phyloP scores from a whole-genome alignment of 179 eudicot species.

The Beta corolliflora region DNA sequence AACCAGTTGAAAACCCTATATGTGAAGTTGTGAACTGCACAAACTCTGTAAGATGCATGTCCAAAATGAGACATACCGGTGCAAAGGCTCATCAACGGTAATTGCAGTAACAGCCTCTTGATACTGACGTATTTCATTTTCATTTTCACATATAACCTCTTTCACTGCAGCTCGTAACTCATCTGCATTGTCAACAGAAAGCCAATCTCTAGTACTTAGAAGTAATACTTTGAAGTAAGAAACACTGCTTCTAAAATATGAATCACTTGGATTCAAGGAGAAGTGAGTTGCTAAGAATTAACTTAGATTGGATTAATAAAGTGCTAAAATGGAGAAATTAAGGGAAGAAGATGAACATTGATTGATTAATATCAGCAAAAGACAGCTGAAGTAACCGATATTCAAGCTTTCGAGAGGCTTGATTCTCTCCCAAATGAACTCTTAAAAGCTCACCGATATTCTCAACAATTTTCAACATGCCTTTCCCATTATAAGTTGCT shows the following conservation, averaged over 20 bases:
- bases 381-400: no score
- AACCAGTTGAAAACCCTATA: background rate
- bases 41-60: background rate
- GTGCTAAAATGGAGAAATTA: no score
- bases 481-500: no score
- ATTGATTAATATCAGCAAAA: no score
- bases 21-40: background rate
- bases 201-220: background rate
- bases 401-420: no score
- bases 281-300: background rate
- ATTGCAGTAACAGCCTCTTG: constrained; percentile 88
- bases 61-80: constrained; percentile 42
- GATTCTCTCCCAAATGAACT: no score
- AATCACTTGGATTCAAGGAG: background rate
- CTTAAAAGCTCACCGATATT: no score
- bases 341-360: no score
- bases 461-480: no score
- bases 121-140: constrained; percentile 50
- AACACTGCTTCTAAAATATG: background rate
- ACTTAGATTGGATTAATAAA: no score
- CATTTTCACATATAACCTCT: constrained; percentile 79
- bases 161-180: constrained; percentile 86
- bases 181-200: constrained; percentile 47
- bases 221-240: background rate
- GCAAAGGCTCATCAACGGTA: constrained; percentile 86